Percentiles rank a stretch among this genome's conserved stretches.
Evolutionary conservation across 164 flowering plant species (phyloP).

Genomic region (Dillenia suffruticosa): DNA sequence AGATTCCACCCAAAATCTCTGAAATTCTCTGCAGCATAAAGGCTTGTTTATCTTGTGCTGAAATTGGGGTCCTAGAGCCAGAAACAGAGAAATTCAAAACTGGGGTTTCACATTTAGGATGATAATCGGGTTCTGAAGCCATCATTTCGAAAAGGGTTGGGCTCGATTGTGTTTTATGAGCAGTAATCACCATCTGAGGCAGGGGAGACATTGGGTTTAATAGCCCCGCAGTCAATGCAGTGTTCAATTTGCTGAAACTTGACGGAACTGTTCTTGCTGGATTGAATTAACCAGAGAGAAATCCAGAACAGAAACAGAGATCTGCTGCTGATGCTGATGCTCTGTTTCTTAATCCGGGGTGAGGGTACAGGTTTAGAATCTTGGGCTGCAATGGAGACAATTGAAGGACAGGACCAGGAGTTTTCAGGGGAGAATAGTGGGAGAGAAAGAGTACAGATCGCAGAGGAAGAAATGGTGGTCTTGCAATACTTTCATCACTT

Average conservation of each 20-base stretch:
- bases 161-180: slow-evolving; percentile 36
- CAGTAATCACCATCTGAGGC: slow-evolving; percentile 19
- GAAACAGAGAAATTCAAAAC: slow-evolving; percentile 2
- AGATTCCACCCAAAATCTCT: slow-evolving; percentile 37
- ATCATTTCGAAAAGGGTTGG: slow-evolving; percentile 85
- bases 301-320: slow-evolving; percentile 33
- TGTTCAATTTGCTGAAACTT: slow-evolving; percentile 69
- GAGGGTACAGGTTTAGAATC: background rate
- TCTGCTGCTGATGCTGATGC: background rate
- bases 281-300: slow-evolving; percentile 15
- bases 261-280: slow-evolving; percentile 18
- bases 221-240: slow-evolving; percentile 79
- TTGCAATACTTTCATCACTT: slow-evolving; percentile 66
- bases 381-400: background rate
- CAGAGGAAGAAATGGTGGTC: slow-evolving; percentile 55
- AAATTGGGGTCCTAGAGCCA: slow-evolving; percentile 10
- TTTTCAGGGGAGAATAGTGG: slow-evolving; percentile 32
- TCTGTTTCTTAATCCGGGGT: slow-evolving; percentile 2
- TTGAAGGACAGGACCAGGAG: slow-evolving; percentile 50
- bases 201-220: slow-evolving; percentile 91
- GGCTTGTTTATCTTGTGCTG: slow-evolving; percentile 42
- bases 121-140: slow-evolving; percentile 71
- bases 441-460: slow-evolving; percentile 24
- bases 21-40: slow-evolving; percentile 47
- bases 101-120: slow-evolving; percentile 26